A percentile compares a stretch with the other conserved stretches of the same genome.
Conservation (phyloP, 148 eudicot species). For the Salicornia ramosissima region DNA sequence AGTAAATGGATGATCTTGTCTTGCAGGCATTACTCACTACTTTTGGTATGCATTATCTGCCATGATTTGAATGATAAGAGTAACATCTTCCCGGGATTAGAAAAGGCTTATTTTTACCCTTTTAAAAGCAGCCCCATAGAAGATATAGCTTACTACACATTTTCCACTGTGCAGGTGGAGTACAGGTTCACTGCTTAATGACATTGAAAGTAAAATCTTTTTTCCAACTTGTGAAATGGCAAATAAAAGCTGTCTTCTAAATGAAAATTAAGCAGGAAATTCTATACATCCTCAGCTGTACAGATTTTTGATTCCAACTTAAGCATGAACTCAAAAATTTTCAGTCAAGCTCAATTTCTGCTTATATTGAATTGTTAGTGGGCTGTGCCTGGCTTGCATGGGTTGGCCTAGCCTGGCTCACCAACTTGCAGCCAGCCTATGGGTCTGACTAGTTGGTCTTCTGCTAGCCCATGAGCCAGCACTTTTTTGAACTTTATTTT, state of each 20-base stretch:
- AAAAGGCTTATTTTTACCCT: conserved; percentile 9
- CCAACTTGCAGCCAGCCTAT: too few relatives aligned
- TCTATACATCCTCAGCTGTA: not conserved
- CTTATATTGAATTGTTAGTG: not conserved
- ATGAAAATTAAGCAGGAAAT: conserved; percentile 22
- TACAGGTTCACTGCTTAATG: conserved; percentile 69
- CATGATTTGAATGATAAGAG: not conserved
- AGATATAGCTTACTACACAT: conserved; percentile 46
- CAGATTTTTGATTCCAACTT: not conserved
- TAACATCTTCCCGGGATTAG: conserved; percentile 1
- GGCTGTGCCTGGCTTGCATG: not conserved
- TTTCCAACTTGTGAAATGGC: conserved; percentile 30
- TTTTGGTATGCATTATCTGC: conserved; percentile 43
- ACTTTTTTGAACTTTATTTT: too few relatives aligned
- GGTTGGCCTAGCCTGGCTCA: not conserved
- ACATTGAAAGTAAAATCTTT: conserved; percentile 41
- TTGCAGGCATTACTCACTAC: conserved; percentile 8
- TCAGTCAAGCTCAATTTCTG: too few relatives aligned
- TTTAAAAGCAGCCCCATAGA: conserved; percentile 17
- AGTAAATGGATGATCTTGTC: conserved; percentile 28
- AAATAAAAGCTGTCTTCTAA: conserved; percentile 10
- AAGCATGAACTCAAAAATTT: not conserved
- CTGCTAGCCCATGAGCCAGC: too few relatives aligned
- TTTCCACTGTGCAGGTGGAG: conserved; percentile 95
- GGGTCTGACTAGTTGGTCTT: too few relatives aligned